Base-by-base conservation (phyloP, 169 alveolate species). In the Plasmodium cynomolgi region DNA sequence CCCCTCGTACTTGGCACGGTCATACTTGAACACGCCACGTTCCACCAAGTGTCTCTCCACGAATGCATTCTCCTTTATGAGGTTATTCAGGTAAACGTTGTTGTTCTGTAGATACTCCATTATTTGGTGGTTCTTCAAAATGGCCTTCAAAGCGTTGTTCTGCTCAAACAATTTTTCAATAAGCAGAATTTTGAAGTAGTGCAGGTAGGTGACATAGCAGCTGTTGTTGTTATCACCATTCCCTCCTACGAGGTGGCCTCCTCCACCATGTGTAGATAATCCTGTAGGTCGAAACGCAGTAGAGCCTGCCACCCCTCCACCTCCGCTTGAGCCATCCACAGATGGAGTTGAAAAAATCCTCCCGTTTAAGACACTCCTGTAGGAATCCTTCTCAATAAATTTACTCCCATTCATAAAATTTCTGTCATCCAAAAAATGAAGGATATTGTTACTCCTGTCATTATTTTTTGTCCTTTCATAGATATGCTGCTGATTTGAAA, bases 21-120 rank as follows among this genome's bases (percentile, higher is more conserved):
- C 41, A 6, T 71, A 44, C 33, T 81, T 34, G 34, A 91, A 91
- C 1, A 91, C 79, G 17, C 79, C 79, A 23, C 83, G 71, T 8
- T 91, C 79, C 17, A 81, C 23, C 33, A 91, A 26, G 75, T 91
- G 92, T 1, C 71, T 81, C 74, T 91, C 92, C 39, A 91, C 47
- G 0, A 91, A 37, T 2, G 47, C 58, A 81, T 91, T 91, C 73
- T 91, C 95, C 44, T 91, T 91, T 37, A 91, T 81, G n/a, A 91
- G 77, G 26, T 91, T 62, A 23, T 34, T 68, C 41, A 91, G 58
- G 37, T 91, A 91, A 31, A 47, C 44, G 56, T 91, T 91, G 29
- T 81, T 81, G 7, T 29, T 91, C 26, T 50, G 54, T 13, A 91
- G 26, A 47, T n/a, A 73, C 11, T 91, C 86, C 83, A 91, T 31